These are phyloP conservation scores for Skeletonema potamos DNA, from an alignment of 108 stramenopile species.

Conservation along the genomic window DNA sequence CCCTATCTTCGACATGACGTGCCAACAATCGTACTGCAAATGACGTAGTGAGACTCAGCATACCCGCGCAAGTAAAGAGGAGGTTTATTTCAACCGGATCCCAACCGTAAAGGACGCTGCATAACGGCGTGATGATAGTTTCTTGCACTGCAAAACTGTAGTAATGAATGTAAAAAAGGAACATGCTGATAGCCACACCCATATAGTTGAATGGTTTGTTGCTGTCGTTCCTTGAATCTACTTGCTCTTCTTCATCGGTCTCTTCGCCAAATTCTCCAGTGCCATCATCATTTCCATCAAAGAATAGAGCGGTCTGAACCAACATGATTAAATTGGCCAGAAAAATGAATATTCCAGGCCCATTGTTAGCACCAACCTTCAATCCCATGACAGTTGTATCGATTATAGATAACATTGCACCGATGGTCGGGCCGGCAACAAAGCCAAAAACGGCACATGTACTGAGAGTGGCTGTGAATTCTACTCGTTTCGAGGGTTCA, in stretches of 20 bases:
- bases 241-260: neutral
- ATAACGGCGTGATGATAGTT: constrained; percentile 46
- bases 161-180: constrained; percentile 45
- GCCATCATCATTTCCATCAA: constrained; percentile 29
- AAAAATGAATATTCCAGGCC: constrained; percentile 41
- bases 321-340: constrained; percentile 28
- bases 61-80: constrained; percentile 34
- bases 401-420: constrained; percentile 38
- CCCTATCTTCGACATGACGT: constrained; percentile 25
- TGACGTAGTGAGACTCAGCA: constrained; percentile 39
- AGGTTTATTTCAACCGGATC: constrained; percentile 23
- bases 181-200: constrained; percentile 34
- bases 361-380: constrained; percentile 34
- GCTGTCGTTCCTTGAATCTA: neutral
- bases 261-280: constrained; percentile 3
- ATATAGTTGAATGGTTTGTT: constrained; percentile 24
- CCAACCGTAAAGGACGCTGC: constrained; percentile 17
- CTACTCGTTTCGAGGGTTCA: constrained; percentile 21
- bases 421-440: constrained; percentile 41
- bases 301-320: constrained; percentile 23
- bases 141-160: constrained; percentile 52
- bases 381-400: constrained; percentile 24
- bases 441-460: constrained; percentile 46
- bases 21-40: constrained; percentile 28
- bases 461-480: constrained; percentile 35